These are phyloP conservation scores for Antitrichia curtipendula DNA, from an alignment of 225 moss, liverwort and hornwort genomes.

Conservation along the genomic window DNA sequence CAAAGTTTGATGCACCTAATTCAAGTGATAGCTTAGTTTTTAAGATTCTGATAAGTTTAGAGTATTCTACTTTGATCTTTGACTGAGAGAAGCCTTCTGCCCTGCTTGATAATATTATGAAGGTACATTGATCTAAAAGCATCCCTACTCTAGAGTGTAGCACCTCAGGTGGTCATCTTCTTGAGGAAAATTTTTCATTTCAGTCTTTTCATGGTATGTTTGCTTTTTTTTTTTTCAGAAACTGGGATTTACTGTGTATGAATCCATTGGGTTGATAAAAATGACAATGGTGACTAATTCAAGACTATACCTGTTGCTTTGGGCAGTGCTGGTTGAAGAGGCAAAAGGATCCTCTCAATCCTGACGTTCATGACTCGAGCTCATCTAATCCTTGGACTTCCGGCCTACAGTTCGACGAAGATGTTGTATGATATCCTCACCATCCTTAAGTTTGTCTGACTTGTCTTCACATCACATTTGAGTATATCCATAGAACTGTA, in stretches of 20 bases:
- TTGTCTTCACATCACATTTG: neutral
- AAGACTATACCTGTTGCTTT: neutral
- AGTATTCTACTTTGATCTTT: neutral
- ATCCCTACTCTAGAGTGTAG: neutral
- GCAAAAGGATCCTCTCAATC: conserved; percentile 65
- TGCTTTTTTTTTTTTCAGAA: neutral
- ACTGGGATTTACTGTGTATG: neutral
- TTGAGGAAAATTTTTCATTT: neutral
- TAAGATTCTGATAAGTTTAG: neutral
- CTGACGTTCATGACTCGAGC: conserved; percentile 54
- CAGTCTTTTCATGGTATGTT: neutral
- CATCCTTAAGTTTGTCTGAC: neutral
- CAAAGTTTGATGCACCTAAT: too few species aligned
- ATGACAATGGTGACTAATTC: neutral
- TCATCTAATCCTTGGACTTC: conserved; percentile 70
- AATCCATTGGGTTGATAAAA: neutral
- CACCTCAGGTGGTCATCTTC: neutral
- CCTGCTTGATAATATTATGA: neutral
- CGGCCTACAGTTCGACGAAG: conserved; percentile 39
- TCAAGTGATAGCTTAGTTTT: too few species aligned
- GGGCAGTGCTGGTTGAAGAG: conserved; percentile 90
- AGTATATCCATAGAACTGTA: neutral
- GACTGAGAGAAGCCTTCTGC: neutral
- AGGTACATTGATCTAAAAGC: too few species aligned
- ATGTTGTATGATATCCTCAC: conserved; percentile 23